Evolutionary conservation across 1,139 yeast genomes (phyloP), one percentile per base, ranked within the genome.

Genomic region (Zhuliangozyma blackwelliae): DNA sequence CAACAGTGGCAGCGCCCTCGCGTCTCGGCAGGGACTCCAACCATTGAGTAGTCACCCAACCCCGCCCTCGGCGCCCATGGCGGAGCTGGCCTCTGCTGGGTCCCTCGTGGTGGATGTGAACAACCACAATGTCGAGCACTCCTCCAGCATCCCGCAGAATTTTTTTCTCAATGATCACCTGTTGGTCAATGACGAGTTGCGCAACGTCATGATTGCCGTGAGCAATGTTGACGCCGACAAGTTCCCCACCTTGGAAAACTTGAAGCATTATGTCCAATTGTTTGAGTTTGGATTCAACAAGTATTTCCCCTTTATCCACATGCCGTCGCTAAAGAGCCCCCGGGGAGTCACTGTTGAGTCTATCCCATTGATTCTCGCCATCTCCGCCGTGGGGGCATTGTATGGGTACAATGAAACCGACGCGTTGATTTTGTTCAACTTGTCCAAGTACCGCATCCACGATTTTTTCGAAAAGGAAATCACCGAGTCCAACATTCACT

Each of bases 321-420:
- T 87, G 34, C 82, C 84, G 10, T 72, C 89, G 3, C 66, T 85
- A 40, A 58, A 72, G 41, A 77, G 79, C 41, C 71, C 77, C 0
- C 61, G 71, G 50, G 79, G 76, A 12, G 68, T 69, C 31, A 70
- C 71, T 44, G 57, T 70, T 39, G 86, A 82, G 35, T 83, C 84
- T 54, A 79, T 84, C 40, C 92, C 96, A 1, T 64, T 89, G 37
- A 58, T 88, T n/a, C 64, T 88, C 38, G 77, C 92, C 10, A 85
- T 89, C 77, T 84, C 95, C 1, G 84, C 95, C 19, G 77, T 89
- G 42, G 97, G 97, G 31, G 96, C 97, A 0, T 66, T 89, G 22
- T 87, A 87, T 51, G 78, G 86, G 1, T 87, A 84, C 59, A 95
- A 89, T 55, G 84, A 86, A 21, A 67, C 80, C 28, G 85, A 85